Conservation (phyloP, 495 filamentous ascomycete species). For the Penicillium lividum region DNA sequence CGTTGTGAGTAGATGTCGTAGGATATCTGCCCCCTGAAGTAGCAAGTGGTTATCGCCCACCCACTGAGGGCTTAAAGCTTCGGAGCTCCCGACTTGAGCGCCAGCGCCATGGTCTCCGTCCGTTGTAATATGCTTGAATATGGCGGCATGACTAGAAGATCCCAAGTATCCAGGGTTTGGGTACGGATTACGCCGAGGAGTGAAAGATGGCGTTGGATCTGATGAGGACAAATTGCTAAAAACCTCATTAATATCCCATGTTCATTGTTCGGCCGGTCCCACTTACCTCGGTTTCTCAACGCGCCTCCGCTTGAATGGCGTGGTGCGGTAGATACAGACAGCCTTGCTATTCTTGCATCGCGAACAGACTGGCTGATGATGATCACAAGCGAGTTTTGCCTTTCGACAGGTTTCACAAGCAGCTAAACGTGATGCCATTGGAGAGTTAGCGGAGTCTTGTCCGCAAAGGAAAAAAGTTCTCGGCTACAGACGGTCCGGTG, state of each 20-base stretch:
- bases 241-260: neutral
- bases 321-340: constrained; percentile 40
- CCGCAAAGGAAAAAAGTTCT: constrained; percentile 11
- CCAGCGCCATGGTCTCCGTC: constrained; percentile 19
- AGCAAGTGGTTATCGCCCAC: constrained; percentile 28
- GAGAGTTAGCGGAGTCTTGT: constrained; percentile 9
- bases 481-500: constrained; percentile 26
- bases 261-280: neutral
- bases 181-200: constrained; percentile 34
- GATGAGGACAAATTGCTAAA: constrained; percentile 17
- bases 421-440: constrained; percentile 30
- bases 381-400: constrained; percentile 46
- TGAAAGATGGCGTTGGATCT: constrained; percentile 27
- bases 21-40: constrained; percentile 30
- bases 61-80: constrained; percentile 13
- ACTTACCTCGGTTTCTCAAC: constrained; percentile 25
- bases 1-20: constrained; percentile 25
- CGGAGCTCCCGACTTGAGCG: constrained; percentile 11
- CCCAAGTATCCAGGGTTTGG: constrained; percentile 48
- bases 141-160: constrained; percentile 44
- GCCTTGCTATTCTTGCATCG: constrained; percentile 33
- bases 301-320: constrained; percentile 40
- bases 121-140: constrained; percentile 41
- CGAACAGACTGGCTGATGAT: constrained; percentile 40
- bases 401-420: constrained; percentile 45